Conservation (phyloP, 352 stramenopile genomes). For the Globisporangium cylindrosporum region DNA sequence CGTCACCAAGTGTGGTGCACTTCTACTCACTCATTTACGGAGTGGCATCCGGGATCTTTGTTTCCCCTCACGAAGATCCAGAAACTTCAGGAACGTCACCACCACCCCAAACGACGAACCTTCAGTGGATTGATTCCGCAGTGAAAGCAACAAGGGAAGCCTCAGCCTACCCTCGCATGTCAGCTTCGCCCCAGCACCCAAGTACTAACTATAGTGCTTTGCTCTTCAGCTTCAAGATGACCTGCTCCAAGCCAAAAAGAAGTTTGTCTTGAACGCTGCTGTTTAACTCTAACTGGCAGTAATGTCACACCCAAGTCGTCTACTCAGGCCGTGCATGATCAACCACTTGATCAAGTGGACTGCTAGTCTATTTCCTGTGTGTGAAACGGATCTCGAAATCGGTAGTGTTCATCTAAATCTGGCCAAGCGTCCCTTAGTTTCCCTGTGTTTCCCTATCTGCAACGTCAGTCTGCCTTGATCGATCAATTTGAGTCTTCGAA, state of each 20-base stretch:
- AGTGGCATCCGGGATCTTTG: background rate
- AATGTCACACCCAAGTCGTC: too few relatives aligned
- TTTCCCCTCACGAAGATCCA: background rate
- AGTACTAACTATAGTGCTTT: too few relatives aligned
- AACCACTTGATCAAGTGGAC: too few relatives aligned
- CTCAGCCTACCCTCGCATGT: background rate
- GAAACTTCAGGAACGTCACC: background rate
- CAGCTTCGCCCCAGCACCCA: too few relatives aligned
- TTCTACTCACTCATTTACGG: background rate
- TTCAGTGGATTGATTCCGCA: background rate
- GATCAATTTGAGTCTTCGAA: background rate
- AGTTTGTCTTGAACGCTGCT: too few relatives aligned
- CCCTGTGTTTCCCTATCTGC: background rate
- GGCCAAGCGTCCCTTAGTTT: background rate
- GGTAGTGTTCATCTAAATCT: too few relatives aligned
- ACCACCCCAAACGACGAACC: background rate
- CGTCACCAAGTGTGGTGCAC: background rate
- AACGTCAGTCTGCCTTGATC: background rate
- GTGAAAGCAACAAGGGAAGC: background rate
- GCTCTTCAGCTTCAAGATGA: too few relatives aligned
- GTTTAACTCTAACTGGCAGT: too few relatives aligned
- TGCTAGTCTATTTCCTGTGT: too few relatives aligned
- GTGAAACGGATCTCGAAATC: too few relatives aligned
- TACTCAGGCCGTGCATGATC: too few relatives aligned
- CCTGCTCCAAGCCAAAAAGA: too few relatives aligned